Base-by-base conservation (phyloP, 495 filamentous ascomycete species). In the Penicillium malachiteum region DNA sequence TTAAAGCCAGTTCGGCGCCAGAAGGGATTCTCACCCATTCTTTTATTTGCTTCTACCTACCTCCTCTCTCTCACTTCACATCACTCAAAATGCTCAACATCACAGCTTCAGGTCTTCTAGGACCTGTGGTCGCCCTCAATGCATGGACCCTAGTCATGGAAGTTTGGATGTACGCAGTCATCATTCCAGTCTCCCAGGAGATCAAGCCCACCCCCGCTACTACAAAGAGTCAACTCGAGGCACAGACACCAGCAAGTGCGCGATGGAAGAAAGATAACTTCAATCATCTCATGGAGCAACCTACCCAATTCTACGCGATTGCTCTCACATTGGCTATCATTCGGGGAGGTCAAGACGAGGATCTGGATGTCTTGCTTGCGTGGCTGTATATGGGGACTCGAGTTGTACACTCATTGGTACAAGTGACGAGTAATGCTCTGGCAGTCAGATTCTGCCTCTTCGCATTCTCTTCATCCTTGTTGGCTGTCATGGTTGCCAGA, bases 251-350 rank as follows among this genome's bases (percentile, higher is more conserved):
- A 10, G 21, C 62, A 7, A n/a, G 39, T 41, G 65, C 62, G 9
- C 62, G 63, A 43, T 68, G 65, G 65, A 65, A 65, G 48, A 56
- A 54, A 9, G 65, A 68, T 48, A 68, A 68, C 44, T 68, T 43
- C 50, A 65, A 63, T 49, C 51, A 68, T 47, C 58, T 68, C 37
- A 42, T 65, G 32, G 65, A 68, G 45, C 65, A 68, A 44, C 65
- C 65, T 2, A 68, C 65, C 26, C 65, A 68, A 16, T 68, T 65
- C 48, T 68, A 68, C 46, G 65, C 65, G 10, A 48, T 68, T 9
- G 60, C 56, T 4, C 50, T 68, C 7, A 56, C 52, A 12, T 39
- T 67, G 33, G 61, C 58, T 5, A 4, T 68, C 21, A 61, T 56
- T 7, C 53, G 57, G 16, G 58, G 48, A 5, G 58, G 48, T 11